Evolutionary conservation across 345 rosid species (phyloP).

Genomic region (Salix suchowensis): DNA sequence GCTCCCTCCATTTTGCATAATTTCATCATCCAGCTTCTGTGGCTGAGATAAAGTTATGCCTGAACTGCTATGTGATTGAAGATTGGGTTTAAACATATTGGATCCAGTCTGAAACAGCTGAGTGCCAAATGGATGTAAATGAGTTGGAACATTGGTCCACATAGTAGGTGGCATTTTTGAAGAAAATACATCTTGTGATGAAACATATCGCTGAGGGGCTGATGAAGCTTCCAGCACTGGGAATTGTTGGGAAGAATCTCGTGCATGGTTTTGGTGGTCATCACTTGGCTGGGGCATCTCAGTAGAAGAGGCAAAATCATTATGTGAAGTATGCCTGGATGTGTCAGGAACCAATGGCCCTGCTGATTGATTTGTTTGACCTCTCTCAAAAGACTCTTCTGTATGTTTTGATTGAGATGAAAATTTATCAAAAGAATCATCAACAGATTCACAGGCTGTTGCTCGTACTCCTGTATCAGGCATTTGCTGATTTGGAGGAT

Average conservation of each 20-base stretch:
- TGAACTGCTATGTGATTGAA: slow-evolving; percentile 31
- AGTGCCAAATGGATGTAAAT: slow-evolving; percentile 20
- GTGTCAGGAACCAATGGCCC: slow-evolving; percentile 15
- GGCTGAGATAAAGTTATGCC: slow-evolving; percentile 36
- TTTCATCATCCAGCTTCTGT: slow-evolving; percentile 35
- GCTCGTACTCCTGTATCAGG: slow-evolving; percentile 12
- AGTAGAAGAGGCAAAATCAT: slow-evolving; percentile 5
- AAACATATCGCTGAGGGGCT: slow-evolving; percentile 22
- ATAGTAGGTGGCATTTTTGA: slow-evolving; percentile 22
- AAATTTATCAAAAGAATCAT: background rate
- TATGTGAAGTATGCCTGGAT: slow-evolving; percentile 5
- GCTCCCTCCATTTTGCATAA: slow-evolving; percentile 34
- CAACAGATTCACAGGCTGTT: background rate
- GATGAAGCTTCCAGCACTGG: slow-evolving; percentile 33
- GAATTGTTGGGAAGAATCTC: slow-evolving; percentile 27
- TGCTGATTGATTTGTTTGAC: slow-evolving; percentile 7
- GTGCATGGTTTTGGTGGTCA: slow-evolving; percentile 7
- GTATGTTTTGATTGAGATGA: background rate
- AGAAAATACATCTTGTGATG: slow-evolving; percentile 22
- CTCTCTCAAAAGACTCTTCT: background rate
- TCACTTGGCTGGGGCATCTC: background rate
- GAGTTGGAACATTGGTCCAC: slow-evolving; percentile 34
- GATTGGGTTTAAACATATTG: slow-evolving; percentile 31
- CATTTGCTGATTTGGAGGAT: slow-evolving; percentile 21
- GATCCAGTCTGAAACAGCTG: slow-evolving; percentile 32